Base-by-base conservation (phyloP, 192 early-diverging fungal species). In the Backusella parvicylindrica region DNA sequence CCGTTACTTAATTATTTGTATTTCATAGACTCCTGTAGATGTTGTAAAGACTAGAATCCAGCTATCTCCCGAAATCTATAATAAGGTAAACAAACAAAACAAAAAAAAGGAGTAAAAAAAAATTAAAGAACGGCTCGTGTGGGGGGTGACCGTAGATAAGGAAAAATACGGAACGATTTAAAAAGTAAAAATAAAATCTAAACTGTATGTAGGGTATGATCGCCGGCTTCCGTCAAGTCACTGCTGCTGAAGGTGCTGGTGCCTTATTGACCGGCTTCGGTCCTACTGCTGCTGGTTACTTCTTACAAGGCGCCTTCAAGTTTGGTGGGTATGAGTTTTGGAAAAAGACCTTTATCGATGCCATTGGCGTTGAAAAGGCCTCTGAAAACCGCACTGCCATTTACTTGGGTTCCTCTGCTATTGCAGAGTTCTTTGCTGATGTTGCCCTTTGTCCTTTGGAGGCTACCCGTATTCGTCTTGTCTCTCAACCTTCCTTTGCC, bases 11-110 rank as follows among this genome's bases (percentile, higher is more conserved):
- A 11, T 33, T 21, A 32, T 66, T 18, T 35, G 5, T n/a, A 37
- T 23, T 12, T 4, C 8, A 9, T 64, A 64, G 72, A 82, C 81
- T 37, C 81, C 81, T 66, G 88, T 91, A 73, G 92, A 92, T 84
- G 91, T 93, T 70, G 90, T 92, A 71, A 93, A 92, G 84, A 92
- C 91, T 35, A 81, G 91, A 66, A 93, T 93, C 68, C 92, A 93
- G 78, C 81, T 93, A 49, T 86, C 87, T 26, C 84, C 89, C 75
- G 76, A 72, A n/a, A 60, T 76, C 21, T 91, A 89, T 81, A 91
- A 90, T 77, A 88, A 83, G 79, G 84, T 82, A 40, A 74, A 69
- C 37, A 60, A 60, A 60, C 53, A 37, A 50, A 23, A 70, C 12
- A 35, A 56, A 83, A 74, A 70, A 23, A 49, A 64, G 38, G 38